These are phyloP conservation scores for Plasmodium knowlesi DNA, from an alignment of 169 alveolate genomes.

Conservation along the genomic window DNA sequence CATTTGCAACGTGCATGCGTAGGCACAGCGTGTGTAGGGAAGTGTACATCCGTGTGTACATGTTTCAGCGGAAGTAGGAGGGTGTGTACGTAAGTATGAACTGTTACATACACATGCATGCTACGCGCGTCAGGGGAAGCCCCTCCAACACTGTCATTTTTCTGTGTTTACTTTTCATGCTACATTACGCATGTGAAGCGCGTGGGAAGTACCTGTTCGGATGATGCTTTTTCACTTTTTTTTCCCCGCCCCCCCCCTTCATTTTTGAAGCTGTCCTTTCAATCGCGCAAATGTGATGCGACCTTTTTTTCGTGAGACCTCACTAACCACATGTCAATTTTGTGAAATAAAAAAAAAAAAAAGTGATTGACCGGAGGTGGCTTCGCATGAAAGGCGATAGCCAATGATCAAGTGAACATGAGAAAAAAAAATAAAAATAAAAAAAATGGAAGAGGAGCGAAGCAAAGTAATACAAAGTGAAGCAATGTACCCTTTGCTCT, in stretches of 20 bases:
- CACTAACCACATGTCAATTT: not conserved
- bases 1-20: not conserved
- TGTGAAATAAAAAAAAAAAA: not conserved
- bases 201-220: not conserved
- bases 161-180: not conserved
- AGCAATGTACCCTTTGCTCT: constrained; percentile 67
- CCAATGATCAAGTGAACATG: not conserved
- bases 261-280: not conserved
- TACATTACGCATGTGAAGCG: not conserved
- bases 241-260: not conserved
- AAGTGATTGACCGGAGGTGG: not conserved
- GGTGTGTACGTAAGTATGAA: not conserved
- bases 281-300: not conserved
- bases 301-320: not conserved
- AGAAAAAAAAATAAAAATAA: not conserved
- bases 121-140: not conserved
- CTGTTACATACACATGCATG: not conserved
- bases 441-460: not conserved
- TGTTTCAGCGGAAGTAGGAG: not conserved
- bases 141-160: not conserved
- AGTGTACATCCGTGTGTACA: not conserved
- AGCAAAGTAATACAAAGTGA: not conserved
- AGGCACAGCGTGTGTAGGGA: not conserved
- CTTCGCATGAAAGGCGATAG: not conserved
- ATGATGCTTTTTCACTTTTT: not conserved